Evolutionary conservation across 2,329 filamentous ascomycete species (phyloP), one percentile per base, ranked within the genome.

Genomic region (Mollisia scopiformis): DNA sequence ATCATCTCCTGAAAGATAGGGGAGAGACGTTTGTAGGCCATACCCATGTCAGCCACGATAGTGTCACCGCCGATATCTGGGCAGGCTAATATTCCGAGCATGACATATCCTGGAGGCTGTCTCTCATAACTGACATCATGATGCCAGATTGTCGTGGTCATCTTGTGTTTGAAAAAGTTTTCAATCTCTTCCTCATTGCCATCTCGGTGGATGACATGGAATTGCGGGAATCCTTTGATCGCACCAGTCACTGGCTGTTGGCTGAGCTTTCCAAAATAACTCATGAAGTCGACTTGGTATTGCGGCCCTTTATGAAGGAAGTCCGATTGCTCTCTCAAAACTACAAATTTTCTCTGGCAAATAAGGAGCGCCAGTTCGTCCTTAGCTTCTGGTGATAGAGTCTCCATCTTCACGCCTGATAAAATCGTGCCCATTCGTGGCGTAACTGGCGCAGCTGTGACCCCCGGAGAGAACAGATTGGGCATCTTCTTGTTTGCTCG

Each of bases 241-340:
- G 89, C 75, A 1, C 88, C 89, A 0, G 88, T 88, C 0, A 91
- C 88, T 39, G 88, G 88, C 67, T 91, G 89, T 8, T 90, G 75
- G 66, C 90, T 88, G 21, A 90, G 77, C 63, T 89, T 83, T 3
- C 87, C 87, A 59, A 80, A 89, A 72, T 83, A 81, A 57, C 86
- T 81, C 5, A 87, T 87, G 1, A 90, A 78, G 23, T 80, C 80
- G 49, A 82, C 81, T 68, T 89, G 86, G 68, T 88, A 78, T 68
- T 88, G 84, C 0, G 86, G 86, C 3, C 80, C 80, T n/a, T 88
- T 66, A 46, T 84, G 75, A 27, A 80, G 77, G 51, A 82, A 75
- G 58, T 83, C 79, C 59, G 82, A 79, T 54, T 72, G 71, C 25
- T 71, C 68, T n/a, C 87, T 77, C 72, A 89, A 84, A n/a, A 78